Evolutionary conservation across 257 asterid genomes (phyloP), one percentile per base, ranked within the genome.

Genomic region (Petunia axillaris): DNA sequence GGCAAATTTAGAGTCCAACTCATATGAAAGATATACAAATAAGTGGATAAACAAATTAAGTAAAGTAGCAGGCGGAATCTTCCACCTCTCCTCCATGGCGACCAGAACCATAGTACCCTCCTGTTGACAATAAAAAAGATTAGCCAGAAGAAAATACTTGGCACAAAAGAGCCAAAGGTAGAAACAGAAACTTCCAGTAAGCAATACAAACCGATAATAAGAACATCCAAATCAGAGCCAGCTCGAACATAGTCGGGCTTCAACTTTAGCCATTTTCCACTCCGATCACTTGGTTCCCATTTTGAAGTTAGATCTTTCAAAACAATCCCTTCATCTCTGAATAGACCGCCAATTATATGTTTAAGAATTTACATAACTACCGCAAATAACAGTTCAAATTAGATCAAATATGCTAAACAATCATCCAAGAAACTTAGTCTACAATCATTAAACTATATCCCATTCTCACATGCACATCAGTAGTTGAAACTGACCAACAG

Each of bases 51-150:
- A 83, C 77, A 62, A 75, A 79, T 8, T 77, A 57, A 60, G 65
- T 78, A 39, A 37, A 60, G 71, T 50, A 57, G 57, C 83, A 59
- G 87, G 83, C 82, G 62, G 46, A 50, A 50, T 50, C 5, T 50
- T 50, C 78, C 3, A 95, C 99, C 96, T 95, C 97, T 78, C 99
- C 99, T 78, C 99, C 99, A 83, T 77, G 97, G 76, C 97, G 97
- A 65, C 99, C 99, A 90, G 99, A 93, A 84, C 99, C 98, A 84
- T 93, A 95, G 85, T 95, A 95, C 75, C 99, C 99, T 64, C 99
- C 99, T 95, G 92, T 84, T 60, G 76, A 70, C 48, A 81, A 38
- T 79, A 65, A 48, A 40, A 82, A 82, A n/a, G n/a, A 81, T 64
- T 78, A 44, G 63, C 75, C 84, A 50, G 70, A 76, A 76, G 62